A percentile compares a stretch with the other conserved stretches of the same genome.
phyloP scores from a whole-genome alignment of 164 flowering plant genomes.

The Umbilicus rupestris region DNA sequence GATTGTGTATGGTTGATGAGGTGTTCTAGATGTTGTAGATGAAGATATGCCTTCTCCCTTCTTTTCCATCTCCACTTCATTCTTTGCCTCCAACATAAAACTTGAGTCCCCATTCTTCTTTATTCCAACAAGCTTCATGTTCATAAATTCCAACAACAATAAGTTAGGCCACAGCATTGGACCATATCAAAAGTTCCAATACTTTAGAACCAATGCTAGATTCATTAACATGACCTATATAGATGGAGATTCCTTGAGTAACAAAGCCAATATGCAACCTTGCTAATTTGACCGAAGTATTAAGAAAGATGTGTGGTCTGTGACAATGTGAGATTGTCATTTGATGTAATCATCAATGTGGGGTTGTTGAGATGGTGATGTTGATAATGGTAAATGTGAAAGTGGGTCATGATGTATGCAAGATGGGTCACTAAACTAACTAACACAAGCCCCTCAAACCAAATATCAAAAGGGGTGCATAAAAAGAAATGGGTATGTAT shows the following conservation, averaged over 20 bases:
- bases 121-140: conserved; percentile 53
- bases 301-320: background rate
- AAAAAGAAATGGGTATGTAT: background rate
- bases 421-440: conserved; percentile 7
- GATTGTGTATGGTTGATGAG: background rate
- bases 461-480: background rate
- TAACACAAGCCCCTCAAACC: background rate
- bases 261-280: no score
- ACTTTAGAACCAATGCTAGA: background rate
- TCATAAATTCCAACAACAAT: conserved; percentile 7
- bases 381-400: conserved; percentile 9
- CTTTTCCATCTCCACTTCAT: conserved; percentile 23
- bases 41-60: conserved; percentile 35
- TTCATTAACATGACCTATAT: no score
- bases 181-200: background rate
- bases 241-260: background rate
- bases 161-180: background rate
- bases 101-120: conserved; percentile 64
- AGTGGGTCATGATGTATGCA: conserved; percentile 17
- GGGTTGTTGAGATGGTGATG: conserved; percentile 14
- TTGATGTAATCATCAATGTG: conserved; percentile 4
- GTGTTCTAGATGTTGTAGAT: conserved; percentile 12
- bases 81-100: conserved; percentile 41
- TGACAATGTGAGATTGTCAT: background rate
- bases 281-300: background rate